These are phyloP conservation scores for Coelastrella sp. DNA, from an alignment of 139 green algal genomes.

Conservation along the genomic window DNA sequence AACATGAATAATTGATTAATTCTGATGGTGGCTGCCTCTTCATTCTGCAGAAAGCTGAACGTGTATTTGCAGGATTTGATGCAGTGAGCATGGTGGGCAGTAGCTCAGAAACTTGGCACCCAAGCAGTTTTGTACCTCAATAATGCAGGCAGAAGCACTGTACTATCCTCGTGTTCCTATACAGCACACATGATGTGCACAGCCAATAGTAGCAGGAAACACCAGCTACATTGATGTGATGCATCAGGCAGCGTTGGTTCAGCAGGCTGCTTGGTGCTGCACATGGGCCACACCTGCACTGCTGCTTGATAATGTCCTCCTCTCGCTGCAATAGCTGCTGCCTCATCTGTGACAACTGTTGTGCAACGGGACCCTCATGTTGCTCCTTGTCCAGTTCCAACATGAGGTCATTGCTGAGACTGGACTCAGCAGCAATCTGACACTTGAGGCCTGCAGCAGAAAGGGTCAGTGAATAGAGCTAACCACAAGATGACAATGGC, in stretches of 20 bases:
- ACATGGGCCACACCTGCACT: neutral
- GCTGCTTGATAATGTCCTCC: neutral
- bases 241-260: neutral
- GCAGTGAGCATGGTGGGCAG: neutral
- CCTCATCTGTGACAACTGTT: neutral
- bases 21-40: neutral
- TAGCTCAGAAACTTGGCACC: neutral
- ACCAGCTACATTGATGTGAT: neutral
- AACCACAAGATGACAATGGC: neutral
- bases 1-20: neutral
- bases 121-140: too few species aligned
- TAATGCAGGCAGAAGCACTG: too few species aligned
- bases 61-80: neutral
- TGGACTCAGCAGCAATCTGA: slow-evolving; percentile 15
- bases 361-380: neutral
- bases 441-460: slow-evolving; percentile 19
- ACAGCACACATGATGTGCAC: neutral
- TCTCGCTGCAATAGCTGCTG: neutral
- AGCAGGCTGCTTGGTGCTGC: neutral
- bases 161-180: too few species aligned
- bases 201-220: neutral
- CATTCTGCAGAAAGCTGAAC: neutral
- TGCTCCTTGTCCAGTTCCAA: neutral
- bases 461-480: neutral
- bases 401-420: slow-evolving; percentile 7